Evolutionary conservation across 2,329 filamentous ascomycete genomes (phyloP).

Genomic region (Bipolaris victoriae): DNA sequence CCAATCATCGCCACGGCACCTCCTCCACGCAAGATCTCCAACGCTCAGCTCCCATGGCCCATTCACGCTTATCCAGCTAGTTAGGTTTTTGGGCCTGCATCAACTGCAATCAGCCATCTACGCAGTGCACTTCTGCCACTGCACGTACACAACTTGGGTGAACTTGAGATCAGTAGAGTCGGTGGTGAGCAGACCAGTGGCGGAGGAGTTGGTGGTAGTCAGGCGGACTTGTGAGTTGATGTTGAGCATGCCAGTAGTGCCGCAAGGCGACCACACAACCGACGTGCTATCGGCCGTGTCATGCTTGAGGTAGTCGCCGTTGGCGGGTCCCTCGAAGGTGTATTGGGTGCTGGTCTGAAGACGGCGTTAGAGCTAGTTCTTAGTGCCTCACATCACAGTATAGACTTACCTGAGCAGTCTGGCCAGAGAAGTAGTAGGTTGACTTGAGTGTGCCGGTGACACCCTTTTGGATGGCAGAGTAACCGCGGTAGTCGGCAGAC

Average conservation of each 20-base stretch:
- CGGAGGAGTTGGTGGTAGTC: constrained; percentile 36
- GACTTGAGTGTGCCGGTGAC: constrained; percentile 58
- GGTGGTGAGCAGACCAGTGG: constrained; percentile 53
- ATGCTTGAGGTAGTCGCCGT: constrained; percentile 49
- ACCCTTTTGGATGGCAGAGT: constrained; percentile 55
- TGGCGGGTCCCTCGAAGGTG: constrained; percentile 50
- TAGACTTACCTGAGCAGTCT: constrained; percentile 48
- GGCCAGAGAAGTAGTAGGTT: constrained; percentile 62
- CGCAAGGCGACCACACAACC: constrained; percentile 61
- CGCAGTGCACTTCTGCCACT: constrained; percentile 51
- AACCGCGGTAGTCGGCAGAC: constrained; percentile 61
- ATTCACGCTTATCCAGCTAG: constrained; percentile 15
- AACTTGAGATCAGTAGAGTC: constrained; percentile 59
- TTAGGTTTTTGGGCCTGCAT: constrained; percentile 10
- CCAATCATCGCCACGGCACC: constrained; percentile 7
- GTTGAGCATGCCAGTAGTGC: constrained; percentile 57
- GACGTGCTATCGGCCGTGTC: constrained; percentile 53
- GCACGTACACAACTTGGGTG: constrained; percentile 52
- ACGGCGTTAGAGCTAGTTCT: constrained; percentile 11
- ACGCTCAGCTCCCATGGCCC: constrained; percentile 11
- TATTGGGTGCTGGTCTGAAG: constrained; percentile 46
- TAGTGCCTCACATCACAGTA: background rate
- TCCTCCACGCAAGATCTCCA: constrained; percentile 14
- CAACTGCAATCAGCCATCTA: constrained; percentile 25
- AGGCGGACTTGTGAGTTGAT: constrained; percentile 60